Conservation (phyloP, 306 rosid genomes). For the Ormosia semicastrata region DNA sequence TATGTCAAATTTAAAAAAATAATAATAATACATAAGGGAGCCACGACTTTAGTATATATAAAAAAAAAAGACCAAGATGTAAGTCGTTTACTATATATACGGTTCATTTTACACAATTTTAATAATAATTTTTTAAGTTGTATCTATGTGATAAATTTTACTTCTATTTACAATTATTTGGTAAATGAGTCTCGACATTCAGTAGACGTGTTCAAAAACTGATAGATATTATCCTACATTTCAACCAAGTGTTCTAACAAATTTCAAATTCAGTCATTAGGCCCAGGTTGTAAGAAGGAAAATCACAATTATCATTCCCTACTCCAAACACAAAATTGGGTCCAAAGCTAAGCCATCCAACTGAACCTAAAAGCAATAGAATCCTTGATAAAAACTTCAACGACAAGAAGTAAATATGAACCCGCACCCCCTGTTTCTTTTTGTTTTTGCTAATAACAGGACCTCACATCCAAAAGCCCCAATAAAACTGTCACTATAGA, state of each 20-base stretch:
- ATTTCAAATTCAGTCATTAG: neutral
- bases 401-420: neutral
- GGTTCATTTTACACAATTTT: too few relatives aligned
- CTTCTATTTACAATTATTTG: too few relatives aligned
- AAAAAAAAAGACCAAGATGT: too few relatives aligned
- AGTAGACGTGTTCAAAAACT: neutral
- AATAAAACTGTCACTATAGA: neutral
- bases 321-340: neutral
- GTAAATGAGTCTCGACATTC: too few relatives aligned
- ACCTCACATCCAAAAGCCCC: neutral
- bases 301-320: neutral
- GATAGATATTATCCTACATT: neutral
- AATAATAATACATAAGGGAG: too few relatives aligned
- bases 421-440: neutral
- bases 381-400: neutral
- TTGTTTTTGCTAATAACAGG: neutral
- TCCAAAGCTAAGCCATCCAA: slow-evolving; percentile 4
- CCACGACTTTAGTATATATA: too few relatives aligned
- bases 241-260: neutral
- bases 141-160: too few relatives aligned
- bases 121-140: too few relatives aligned
- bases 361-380: slow-evolving; percentile 3
- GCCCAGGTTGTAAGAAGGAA: neutral
- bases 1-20: too few relatives aligned
- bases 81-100: too few relatives aligned